Conservation (phyloP, 1,139 yeast genomes). For the Yamadazyma kanchanaburiensis region DNA sequence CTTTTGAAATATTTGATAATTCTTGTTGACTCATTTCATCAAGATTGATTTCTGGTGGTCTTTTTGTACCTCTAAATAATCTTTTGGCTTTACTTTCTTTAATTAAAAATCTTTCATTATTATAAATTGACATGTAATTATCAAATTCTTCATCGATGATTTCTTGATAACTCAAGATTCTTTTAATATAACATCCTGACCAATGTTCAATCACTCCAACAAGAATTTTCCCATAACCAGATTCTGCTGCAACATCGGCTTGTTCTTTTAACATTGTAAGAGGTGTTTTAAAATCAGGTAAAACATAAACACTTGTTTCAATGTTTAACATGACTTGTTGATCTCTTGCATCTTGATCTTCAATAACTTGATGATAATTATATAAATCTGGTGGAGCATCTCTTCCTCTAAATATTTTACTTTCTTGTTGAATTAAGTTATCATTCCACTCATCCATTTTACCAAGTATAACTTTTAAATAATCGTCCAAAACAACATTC, state of each 20-base stretch:
- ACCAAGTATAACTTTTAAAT: slow-evolving; percentile 59
- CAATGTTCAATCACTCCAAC: slow-evolving; percentile 82
- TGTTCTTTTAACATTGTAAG: slow-evolving; percentile 85
- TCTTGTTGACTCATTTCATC: slow-evolving; percentile 46
- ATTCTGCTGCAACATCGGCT: slow-evolving; percentile 87
- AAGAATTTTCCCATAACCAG: slow-evolving; percentile 78
- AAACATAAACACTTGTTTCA: slow-evolving; percentile 68
- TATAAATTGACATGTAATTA: slow-evolving; percentile 41
- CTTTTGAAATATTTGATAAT: slow-evolving; percentile 56
- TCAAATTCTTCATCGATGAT: slow-evolving; percentile 58
- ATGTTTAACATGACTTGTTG: slow-evolving; percentile 61
- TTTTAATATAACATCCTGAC: slow-evolving; percentile 53
- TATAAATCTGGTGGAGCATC: slow-evolving; percentile 66
- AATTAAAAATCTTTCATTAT: slow-evolving; percentile 36
- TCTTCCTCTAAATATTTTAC: slow-evolving; percentile 57
- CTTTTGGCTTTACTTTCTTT: slow-evolving; percentile 42
- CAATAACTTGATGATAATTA: slow-evolving; percentile 37
- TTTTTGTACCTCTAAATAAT: slow-evolving; percentile 36
- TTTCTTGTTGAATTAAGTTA: slow-evolving; percentile 64
- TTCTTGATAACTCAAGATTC: slow-evolving; percentile 61
- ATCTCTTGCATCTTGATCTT: slow-evolving; percentile 46
- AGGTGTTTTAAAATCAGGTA: slow-evolving; percentile 46
- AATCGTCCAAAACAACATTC: slow-evolving; percentile 63
- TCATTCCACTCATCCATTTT: slow-evolving; percentile 83
- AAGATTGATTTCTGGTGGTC: slow-evolving; percentile 23